Base-by-base conservation (phyloP, 2,329 filamentous ascomycete species). In the Microsporum audouinii region DNA sequence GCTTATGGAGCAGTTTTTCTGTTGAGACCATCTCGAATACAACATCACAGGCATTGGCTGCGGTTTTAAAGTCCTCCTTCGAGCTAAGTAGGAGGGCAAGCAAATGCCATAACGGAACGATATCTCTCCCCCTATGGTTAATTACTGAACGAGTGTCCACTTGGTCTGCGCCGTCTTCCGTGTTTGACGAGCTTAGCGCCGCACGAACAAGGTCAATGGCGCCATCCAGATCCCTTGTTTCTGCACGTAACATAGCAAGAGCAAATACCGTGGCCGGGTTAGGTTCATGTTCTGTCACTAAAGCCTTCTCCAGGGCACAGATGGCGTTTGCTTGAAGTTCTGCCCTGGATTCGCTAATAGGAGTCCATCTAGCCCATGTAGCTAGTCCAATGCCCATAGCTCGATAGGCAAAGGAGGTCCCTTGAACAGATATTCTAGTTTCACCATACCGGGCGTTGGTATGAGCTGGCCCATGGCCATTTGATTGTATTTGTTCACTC, bases 51-150 rank as follows among this genome's bases (percentile, higher is more conserved):
- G 91, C 87, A 68, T 87, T 86, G 33, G 84, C 82, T 1, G 94
- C 91, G 72, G 88, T 87, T 57, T 84, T 78, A 68, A 88, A 95
- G 64, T 96, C 91, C 66, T 95, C 88, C 65, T 88, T 85, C 0
- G 91, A 89, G 66, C 89, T 96, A 34, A 97, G 76, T 27, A 97
- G 79, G 29, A 99, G 79, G 0, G 90, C 87, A 55, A 99, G 80
- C 14, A 99, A 80, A 77, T 99, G 94, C 91, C 94, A 96, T 29
- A 96, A 75, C 1, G 91, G 87, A 29, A 97, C 85, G n/a, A 84
- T 68, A 63, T 80, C 80, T 57, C 80, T 71, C 55, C 73, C 72
- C 38, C 68, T 70, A 14, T 68, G 67, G 43, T 73, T 68, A 62
- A 69, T 61, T 34, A 66, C 67, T 14, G 70, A 72, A 0, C 72